Evolutionary conservation across 164 flowering plant genomes (phyloP), one percentile per base, ranked within the genome.

Genomic region (Amborella trichopoda): DNA sequence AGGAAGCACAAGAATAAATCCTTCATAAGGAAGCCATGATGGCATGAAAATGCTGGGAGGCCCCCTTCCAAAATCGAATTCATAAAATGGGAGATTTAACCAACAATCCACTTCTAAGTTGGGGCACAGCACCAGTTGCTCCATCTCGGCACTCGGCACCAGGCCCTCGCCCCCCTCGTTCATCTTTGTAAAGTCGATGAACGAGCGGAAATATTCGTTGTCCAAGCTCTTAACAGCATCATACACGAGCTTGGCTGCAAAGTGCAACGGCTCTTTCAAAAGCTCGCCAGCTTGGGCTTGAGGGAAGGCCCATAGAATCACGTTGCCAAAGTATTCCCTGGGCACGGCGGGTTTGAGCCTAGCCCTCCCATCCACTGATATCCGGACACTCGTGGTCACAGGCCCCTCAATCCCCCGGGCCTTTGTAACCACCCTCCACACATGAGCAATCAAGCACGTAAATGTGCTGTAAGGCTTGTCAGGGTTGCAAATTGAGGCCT

Each of bases 31-130:
- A 5, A 50, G 41, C 28, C 40, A 67, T 6, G 65, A 44, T 2
- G 65, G 68, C 59, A 55, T 48, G 53, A 67, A 55, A n/a, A 60
- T 22, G 42, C 23, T 56, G 4, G 72, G 72, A 10, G 57, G 13
- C 3, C 72, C 68, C 1, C 40, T 37, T 28, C 72, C 72, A 47
- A 68, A 63, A 56, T 68, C 72, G 2, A 68, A 52, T 11, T 64
- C 55, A 36, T 60, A 53, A 41, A 63, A 64, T 22, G 65, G 72
- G 21, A 68, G 60, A 46, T 63, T 53, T 12, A 63, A 20, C 72
- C 66, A 68, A 13, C 68, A 59, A 44, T 64, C 60, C 4, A 64
- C 72, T 33, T 68, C 72, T 37, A 68, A 17, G 30, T 64, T 14
- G 10, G 41, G 10, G 46, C 49, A 48, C 37, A 61, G 17, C 1